Evolutionary conservation across 495 filamentous ascomycete genomes (phyloP).

Genomic region (Podospora anserina): DNA sequence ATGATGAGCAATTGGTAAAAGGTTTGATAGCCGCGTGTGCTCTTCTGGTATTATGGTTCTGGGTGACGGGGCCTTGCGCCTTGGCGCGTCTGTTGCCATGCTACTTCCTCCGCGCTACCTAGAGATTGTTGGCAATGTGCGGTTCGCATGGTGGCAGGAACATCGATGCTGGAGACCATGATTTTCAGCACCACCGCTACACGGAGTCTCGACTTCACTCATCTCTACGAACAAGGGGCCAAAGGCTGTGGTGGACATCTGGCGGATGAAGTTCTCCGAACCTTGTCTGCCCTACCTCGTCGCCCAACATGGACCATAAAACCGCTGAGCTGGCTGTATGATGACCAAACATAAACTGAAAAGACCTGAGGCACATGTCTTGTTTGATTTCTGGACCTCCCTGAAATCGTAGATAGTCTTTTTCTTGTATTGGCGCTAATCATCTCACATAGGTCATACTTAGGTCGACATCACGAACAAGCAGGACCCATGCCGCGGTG

Average conservation of each 20-base stretch:
- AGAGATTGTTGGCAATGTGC: slow-evolving; percentile 23
- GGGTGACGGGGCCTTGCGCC: slow-evolving; percentile 32
- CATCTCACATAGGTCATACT: neutral
- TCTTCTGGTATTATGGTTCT: slow-evolving; percentile 42
- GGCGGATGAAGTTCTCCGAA: slow-evolving; percentile 6
- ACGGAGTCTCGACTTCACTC: slow-evolving; percentile 26
- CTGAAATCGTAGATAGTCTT: slow-evolving; percentile 19
- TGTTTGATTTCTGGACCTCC: slow-evolving; percentile 14
- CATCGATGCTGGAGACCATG: slow-evolving; percentile 21
- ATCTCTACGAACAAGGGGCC: slow-evolving; percentile 19
- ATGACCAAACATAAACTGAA: slow-evolving; percentile 37
- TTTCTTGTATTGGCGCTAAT: neutral
- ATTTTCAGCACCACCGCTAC: slow-evolving; percentile 24
- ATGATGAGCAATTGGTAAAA: slow-evolving; percentile 65
- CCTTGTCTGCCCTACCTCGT: slow-evolving; percentile 8
- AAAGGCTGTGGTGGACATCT: slow-evolving; percentile 37
- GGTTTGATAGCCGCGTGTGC: slow-evolving; percentile 48
- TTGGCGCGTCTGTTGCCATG: slow-evolving; percentile 30
- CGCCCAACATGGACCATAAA: slow-evolving; percentile 26
- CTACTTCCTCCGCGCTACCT: slow-evolving; percentile 18
- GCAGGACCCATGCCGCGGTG: slow-evolving; percentile 13
- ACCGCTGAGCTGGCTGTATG: slow-evolving; percentile 36
- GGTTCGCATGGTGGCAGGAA: slow-evolving; percentile 20
- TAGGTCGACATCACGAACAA: neutral
- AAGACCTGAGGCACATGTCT: slow-evolving; percentile 38